A percentile compares a stretch with the other conserved stretches of the same genome.
phyloP scores from a whole-genome alignment of 2,329 filamentous ascomycete species.

The Paecilomyces niveus region DNA sequence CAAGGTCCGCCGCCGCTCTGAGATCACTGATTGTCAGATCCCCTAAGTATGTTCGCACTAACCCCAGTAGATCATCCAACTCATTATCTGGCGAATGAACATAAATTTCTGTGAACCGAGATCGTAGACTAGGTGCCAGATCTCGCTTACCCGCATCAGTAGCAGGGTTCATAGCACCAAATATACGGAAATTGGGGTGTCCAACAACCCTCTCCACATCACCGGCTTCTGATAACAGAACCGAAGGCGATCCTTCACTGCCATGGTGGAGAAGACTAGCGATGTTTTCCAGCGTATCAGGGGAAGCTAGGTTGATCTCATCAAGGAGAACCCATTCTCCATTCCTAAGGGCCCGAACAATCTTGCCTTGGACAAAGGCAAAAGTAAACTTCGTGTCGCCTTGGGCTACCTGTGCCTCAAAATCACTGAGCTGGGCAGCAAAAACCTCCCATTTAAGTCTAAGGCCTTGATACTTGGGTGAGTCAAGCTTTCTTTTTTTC shows the following conservation, averaged over 20 bases:
- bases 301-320: constrained; percentile 92
- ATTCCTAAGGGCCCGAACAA: constrained; percentile 91
- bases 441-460: constrained; percentile 77
- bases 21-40: constrained; percentile 64
- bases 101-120: constrained; percentile 92
- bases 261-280: constrained; percentile 76
- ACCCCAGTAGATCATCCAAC: constrained; percentile 74
- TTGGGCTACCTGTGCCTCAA: constrained; percentile 68
- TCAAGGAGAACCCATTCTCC: constrained; percentile 96
- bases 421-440: constrained; percentile 63
- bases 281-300: constrained; percentile 90
- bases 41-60: constrained; percentile 83
- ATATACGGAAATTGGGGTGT: constrained; percentile 89
- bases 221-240: constrained; percentile 86
- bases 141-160: constrained; percentile 97
- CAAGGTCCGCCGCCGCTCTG: constrained; percentile 71
- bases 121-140: constrained; percentile 77
- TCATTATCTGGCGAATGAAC: constrained; percentile 85
- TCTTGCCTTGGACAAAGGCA: constrained; percentile 90
- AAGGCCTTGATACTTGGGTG: constrained; percentile 45
- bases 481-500: constrained; percentile 64
- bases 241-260: constrained; percentile 64
- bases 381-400: constrained; percentile 79
- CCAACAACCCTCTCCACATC: constrained; percentile 84
- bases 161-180: constrained; percentile 98